Percentiles rank a stretch among this genome's conserved stretches.
Evolutionary conservation across 2,329 filamentous ascomycete genomes (phyloP).

Genomic region (Stagonosporopsis tanaceti): DNA sequence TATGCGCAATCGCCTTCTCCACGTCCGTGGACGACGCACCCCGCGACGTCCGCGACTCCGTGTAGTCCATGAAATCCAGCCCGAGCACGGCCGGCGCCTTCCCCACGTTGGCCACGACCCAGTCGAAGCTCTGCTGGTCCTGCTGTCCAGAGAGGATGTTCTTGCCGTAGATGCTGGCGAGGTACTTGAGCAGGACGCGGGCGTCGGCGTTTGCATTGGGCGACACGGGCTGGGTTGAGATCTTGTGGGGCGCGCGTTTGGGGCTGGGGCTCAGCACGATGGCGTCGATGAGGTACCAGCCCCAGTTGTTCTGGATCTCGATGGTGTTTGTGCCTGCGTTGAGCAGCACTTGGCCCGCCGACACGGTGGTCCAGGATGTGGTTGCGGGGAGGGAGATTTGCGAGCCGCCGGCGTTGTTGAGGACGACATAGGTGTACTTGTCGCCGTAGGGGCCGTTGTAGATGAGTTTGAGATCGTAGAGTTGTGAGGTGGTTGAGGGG

Average conservation of each 20-base stretch:
- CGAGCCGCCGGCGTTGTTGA: slow-evolving; percentile 54
- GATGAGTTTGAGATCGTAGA: slow-evolving; percentile 57
- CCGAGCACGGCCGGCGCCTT: slow-evolving; percentile 59
- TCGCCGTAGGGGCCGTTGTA: slow-evolving; percentile 58
- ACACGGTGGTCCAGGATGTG: slow-evolving; percentile 49
- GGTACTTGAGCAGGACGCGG: slow-evolving; percentile 53
- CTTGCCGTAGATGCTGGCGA: slow-evolving; percentile 56
- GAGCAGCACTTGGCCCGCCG: slow-evolving; percentile 57
- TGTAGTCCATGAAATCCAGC: slow-evolving; percentile 61
- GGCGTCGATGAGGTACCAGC: slow-evolving; percentile 58
- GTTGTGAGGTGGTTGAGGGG: slow-evolving; percentile 41
- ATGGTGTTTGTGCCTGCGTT: slow-evolving; percentile 56
- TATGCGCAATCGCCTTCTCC: slow-evolving; percentile 58
- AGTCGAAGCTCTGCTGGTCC: slow-evolving; percentile 55
- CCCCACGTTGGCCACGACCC: slow-evolving; percentile 55
- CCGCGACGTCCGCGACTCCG: slow-evolving; percentile 54
- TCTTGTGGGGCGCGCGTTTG: slow-evolving; percentile 51
- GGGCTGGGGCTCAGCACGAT: slow-evolving; percentile 51
- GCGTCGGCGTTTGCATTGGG: slow-evolving; percentile 49
- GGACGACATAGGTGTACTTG: slow-evolving; percentile 55
- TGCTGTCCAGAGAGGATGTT: slow-evolving; percentile 60
- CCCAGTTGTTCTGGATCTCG: slow-evolving; percentile 59
- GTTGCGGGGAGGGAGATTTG: slow-evolving; percentile 54
- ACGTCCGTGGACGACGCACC: slow-evolving; percentile 54
- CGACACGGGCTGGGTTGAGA: slow-evolving; percentile 51